These are phyloP conservation scores for Blastocystis sp. DNA, from an alignment of 352 stramenopile genomes.

Conservation along the genomic window DNA sequence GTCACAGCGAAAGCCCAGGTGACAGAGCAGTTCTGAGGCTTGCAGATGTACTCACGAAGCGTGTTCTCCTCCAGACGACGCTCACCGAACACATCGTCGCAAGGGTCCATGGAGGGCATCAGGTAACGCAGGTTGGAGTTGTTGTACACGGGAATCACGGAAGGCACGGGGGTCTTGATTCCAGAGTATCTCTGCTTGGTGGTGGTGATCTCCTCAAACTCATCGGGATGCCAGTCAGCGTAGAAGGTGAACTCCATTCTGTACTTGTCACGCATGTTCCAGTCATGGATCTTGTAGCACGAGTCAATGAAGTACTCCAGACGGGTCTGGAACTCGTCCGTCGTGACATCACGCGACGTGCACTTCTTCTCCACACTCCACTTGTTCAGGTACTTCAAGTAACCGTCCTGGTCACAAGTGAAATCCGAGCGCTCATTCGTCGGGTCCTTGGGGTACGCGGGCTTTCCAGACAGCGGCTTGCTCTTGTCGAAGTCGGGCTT, in stretches of 20 bases:
- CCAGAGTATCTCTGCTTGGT: neutral
- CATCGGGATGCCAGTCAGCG: neutral
- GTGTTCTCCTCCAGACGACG: neutral
- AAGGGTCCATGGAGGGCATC: neutral
- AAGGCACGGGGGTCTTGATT: neutral
- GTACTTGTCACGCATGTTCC: constrained; percentile 10
- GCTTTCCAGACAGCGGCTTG: neutral
- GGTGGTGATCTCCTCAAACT: neutral
- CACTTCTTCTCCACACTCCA: neutral
- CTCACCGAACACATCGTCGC: neutral
- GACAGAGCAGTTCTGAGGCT: neutral
- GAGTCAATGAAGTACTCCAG: constrained; percentile 26
- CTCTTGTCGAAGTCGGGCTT: constrained; percentile 12
- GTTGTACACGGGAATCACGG: neutral
- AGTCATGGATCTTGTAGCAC: constrained; percentile 20
- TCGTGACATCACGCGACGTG: neutral
- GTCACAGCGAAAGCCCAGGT: neutral
- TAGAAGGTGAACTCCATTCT: neutral
- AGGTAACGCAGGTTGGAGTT: neutral
- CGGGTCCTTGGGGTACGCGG: neutral
- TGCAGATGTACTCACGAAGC: neutral
- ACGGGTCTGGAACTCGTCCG: neutral
- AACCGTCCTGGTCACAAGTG: neutral
- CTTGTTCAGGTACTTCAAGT: neutral
- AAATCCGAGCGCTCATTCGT: neutral